phyloP scores from a whole-genome alignment of 108 stramenopile species.

The Schizochytrium sp. region DNA sequence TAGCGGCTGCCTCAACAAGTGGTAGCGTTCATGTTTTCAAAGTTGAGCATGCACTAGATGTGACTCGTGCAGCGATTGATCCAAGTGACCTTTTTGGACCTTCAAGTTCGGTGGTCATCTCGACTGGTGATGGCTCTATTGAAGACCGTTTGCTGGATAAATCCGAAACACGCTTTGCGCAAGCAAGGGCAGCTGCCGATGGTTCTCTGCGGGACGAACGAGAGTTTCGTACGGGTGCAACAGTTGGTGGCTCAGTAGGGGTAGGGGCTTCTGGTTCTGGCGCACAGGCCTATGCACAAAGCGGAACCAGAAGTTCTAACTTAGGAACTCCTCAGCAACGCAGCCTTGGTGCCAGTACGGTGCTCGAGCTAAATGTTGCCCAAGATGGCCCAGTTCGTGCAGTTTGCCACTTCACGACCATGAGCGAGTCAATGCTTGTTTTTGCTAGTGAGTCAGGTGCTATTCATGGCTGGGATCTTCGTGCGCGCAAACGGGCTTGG shows the following conservation, averaged over 20 bases:
- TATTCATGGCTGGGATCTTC: slow-evolving; percentile 46
- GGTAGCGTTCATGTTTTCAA: slow-evolving; percentile 42
- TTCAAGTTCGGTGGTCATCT: not conserved
- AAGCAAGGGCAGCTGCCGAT: not conserved
- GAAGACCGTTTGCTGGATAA: slow-evolving; percentile 14
- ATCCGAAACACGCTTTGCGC: not conserved
- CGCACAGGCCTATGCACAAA: not conserved
- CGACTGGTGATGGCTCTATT: not conserved
- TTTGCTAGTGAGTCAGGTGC: slow-evolving; percentile 47
- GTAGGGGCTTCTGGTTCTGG: not conserved
- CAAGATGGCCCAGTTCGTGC: slow-evolving; percentile 31
- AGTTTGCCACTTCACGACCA: not conserved
- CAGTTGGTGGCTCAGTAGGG: not conserved
- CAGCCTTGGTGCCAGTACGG: slow-evolving; percentile 40
- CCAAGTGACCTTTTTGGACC: not conserved
- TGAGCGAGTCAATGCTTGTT: slow-evolving; percentile 6
- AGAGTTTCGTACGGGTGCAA: not conserved
- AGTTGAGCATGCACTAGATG: slow-evolving; percentile 43
- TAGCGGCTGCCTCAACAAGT: slow-evolving; percentile 21
- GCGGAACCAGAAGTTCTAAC: not conserved
- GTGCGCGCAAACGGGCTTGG: slow-evolving; percentile 35
- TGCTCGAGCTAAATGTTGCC: slow-evolving; percentile 37
- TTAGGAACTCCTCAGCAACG: not conserved
- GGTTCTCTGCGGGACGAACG: not conserved
- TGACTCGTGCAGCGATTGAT: not conserved